phyloP scores from a whole-genome alignment of 352 stramenopile species.

The Aphanomyces invadans region DNA sequence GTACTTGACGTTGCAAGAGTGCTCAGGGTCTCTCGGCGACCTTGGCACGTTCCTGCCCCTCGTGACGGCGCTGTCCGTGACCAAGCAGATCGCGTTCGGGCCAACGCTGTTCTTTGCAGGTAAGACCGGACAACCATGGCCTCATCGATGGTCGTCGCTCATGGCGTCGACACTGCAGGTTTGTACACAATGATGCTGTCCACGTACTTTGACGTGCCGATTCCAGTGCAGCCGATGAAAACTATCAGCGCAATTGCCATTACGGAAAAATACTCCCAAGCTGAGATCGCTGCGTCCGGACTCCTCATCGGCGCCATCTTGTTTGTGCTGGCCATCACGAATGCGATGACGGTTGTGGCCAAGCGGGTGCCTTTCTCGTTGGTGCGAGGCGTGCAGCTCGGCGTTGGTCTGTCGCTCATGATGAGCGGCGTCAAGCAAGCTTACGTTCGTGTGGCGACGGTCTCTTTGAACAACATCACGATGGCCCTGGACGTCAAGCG shows the following conservation, averaged over 20 bases:
- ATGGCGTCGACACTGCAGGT: too few relatives aligned
- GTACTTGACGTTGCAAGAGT: constrained; percentile 67
- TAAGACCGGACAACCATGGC: constrained; percentile 24
- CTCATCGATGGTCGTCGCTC: too few relatives aligned
- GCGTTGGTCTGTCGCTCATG: constrained; percentile 83
- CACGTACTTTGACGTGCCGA: constrained; percentile 85
- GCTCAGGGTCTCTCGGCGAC: constrained; percentile 88
- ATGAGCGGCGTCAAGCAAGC: constrained; percentile 71
- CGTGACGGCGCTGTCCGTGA: constrained; percentile 83
- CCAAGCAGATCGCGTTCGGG: constrained; percentile 77
- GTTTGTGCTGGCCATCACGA: constrained; percentile 70
- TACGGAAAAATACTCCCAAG: constrained; percentile 62
- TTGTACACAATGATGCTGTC: constrained; percentile 77
- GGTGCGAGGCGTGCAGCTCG: constrained; percentile 88
- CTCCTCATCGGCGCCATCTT: constrained; percentile 74
- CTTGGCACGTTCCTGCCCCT: constrained; percentile 91
- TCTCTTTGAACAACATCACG: constrained; percentile 25
- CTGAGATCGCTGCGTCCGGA: constrained; percentile 77
- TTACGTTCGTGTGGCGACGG: constrained; percentile 39
- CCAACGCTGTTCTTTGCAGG: constrained; percentile 89
- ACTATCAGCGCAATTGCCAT: constrained; percentile 88
- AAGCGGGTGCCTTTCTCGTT: constrained; percentile 82
- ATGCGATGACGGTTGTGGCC: constrained; percentile 86
- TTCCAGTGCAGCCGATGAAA: constrained; percentile 96
- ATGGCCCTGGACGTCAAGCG: background rate